Percentiles rank a stretch among this genome's conserved stretches.
These are phyloP conservation scores for Dryadomyces quercus-mongolicae DNA, from an alignment of 2,329 filamentous ascomycete genomes.

Conservation along the genomic window DNA sequence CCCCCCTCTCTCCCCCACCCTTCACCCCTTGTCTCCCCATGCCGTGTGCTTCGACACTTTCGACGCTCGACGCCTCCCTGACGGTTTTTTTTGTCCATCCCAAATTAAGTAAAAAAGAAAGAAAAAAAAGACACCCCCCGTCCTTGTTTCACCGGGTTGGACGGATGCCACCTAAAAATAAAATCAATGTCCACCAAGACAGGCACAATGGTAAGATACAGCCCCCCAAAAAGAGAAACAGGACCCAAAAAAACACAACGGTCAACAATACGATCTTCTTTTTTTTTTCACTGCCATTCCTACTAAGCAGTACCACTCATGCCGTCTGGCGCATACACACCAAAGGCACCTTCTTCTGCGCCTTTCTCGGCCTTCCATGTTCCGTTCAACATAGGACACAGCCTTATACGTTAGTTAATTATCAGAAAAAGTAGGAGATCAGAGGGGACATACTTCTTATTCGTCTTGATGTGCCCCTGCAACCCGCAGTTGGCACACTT, in stretches of 20 bases:
- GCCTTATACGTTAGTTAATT: constrained; percentile 31
- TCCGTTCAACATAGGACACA: constrained; percentile 78
- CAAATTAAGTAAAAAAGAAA: too few relatives aligned
- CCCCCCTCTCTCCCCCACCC: too few relatives aligned
- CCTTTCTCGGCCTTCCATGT: constrained; percentile 54
- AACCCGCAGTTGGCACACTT: constrained; percentile 98
- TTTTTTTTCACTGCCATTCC: too few relatives aligned
- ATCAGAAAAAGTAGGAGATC: constrained; percentile 29
- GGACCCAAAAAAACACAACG: too few relatives aligned
- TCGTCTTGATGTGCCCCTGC: constrained; percentile 96
- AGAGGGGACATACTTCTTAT: constrained; percentile 57
- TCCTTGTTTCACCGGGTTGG: neutral
- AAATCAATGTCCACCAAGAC: neutral
- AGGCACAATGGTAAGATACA: too few relatives aligned
- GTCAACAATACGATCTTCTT: too few relatives aligned
- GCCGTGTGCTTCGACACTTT: too few relatives aligned
- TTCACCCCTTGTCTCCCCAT: too few relatives aligned
- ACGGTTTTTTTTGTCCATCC: neutral
- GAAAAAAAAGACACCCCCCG: neutral
- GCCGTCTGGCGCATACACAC: constrained; percentile 27
- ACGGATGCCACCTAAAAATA: neutral
- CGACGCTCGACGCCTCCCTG: neutral
- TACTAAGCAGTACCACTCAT: constrained; percentile 7
- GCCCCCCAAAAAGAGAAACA: too few relatives aligned
- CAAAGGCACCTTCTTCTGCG: constrained; percentile 47